Evolutionary conservation across 1,139 yeast genomes (phyloP).

Genomic region (Suhomyces bolitotheri): DNA sequence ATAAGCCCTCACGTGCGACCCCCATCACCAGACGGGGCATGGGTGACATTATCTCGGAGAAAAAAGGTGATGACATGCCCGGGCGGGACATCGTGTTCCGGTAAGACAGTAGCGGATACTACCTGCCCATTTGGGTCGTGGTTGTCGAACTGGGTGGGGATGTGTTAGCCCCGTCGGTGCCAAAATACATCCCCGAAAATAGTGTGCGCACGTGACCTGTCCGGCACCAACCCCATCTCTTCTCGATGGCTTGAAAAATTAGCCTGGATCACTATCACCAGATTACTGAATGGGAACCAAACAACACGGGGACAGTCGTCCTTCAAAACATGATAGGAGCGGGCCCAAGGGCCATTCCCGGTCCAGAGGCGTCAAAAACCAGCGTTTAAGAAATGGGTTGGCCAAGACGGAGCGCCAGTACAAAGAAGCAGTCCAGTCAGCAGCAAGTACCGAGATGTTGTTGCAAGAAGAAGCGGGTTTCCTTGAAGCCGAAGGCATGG

Average conservation of each 20-base stretch:
- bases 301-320: slow-evolving; percentile 6
- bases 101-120: too few species aligned
- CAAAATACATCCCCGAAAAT: too few species aligned
- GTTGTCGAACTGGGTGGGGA: too few species aligned
- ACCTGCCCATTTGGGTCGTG: too few species aligned
- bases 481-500: slow-evolving; percentile 92
- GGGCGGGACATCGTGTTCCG: too few species aligned
- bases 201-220: slow-evolving; percentile 6
- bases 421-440: slow-evolving; percentile 74
- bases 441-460: slow-evolving; percentile 83
- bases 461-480: slow-evolving; percentile 82
- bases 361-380: slow-evolving; percentile 43
- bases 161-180: too few species aligned
- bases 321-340: slow-evolving; percentile 22
- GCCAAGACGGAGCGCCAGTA: slow-evolving; percentile 71
- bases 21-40: too few species aligned
- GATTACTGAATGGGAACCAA: slow-evolving; percentile 4
- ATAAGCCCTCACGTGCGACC: too few species aligned
- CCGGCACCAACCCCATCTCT: slow-evolving; percentile 3
- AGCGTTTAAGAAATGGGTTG: slow-evolving; percentile 64
- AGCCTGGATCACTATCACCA: too few species aligned
- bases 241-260: slow-evolving; percentile 10
- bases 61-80: too few species aligned
- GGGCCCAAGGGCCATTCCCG: slow-evolving; percentile 16
- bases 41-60: too few species aligned